Evolutionary conservation across 2,329 filamentous ascomycete species (phyloP).

Genomic region (Xylaria sp.): DNA sequence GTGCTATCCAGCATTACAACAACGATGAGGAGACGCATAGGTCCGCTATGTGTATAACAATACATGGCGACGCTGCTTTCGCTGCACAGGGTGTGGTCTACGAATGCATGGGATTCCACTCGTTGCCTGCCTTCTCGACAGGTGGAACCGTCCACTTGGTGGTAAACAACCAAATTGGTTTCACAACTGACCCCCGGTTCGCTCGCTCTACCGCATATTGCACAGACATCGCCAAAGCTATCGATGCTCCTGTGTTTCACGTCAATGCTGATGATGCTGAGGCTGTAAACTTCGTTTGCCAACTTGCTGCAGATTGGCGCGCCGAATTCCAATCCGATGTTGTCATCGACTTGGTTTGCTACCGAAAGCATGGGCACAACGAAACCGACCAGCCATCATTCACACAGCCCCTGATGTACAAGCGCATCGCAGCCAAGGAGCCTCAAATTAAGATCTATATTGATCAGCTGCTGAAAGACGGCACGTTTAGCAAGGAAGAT

Average conservation of each 20-base stretch:
- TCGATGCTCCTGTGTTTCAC: constrained; percentile 98
- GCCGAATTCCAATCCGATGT: constrained; percentile 99
- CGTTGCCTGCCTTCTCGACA: constrained; percentile 94
- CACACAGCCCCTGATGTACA: constrained; percentile 99
- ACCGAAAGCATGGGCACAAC: constrained; percentile 99
- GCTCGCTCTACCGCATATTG: constrained; percentile 98
- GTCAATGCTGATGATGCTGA: constrained; percentile 99
- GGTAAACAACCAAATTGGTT: constrained; percentile 99
- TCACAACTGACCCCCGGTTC: constrained; percentile 98
- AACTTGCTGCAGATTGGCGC: constrained; percentile 96
- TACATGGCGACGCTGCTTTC: constrained; percentile 97
- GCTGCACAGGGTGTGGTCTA: constrained; percentile 97
- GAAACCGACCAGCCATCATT: constrained; percentile 99
- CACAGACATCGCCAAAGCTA: constrained; percentile 98
- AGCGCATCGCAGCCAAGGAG: constrained; percentile 88
- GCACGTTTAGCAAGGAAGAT: constrained; percentile 96
- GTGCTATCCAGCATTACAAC: constrained; percentile 99
- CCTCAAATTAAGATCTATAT: constrained; percentile 91
- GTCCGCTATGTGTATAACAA: constrained; percentile 92
- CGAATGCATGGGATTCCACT: constrained; percentile 97
- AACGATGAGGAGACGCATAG: constrained; percentile 90
- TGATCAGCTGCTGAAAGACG: constrained; percentile 88
- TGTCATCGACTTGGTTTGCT: constrained; percentile 97
- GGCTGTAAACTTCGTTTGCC: constrained; percentile 97
- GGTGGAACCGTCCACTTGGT: constrained; percentile 97